Base-by-base conservation (phyloP, 371 early-diverging fungal genomes). In the Syncephalis plumigaleata region DNA sequence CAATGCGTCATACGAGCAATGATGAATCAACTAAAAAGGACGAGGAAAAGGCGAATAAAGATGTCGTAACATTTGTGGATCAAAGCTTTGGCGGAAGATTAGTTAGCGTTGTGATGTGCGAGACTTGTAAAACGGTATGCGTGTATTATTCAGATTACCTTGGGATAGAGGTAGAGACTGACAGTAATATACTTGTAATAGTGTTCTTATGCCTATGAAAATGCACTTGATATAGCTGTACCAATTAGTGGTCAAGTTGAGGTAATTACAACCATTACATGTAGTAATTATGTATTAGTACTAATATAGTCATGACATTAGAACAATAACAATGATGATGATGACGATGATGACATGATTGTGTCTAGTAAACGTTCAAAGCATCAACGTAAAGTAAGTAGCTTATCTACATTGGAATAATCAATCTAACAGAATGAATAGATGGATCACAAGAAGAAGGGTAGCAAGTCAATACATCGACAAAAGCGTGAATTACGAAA, bases 41-140 rank as follows among this genome's bases (percentile, higher is more conserved):
- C 11, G 11, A 31, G 11, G 31, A 31, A 11, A 31, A 31, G 31
- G 4, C 11, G 11, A 31, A 31, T 4, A 11, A 31, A 31, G 31
- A 31, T 36, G 15, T 17, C 21, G 54, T 45, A 21, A 72, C 78
- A 9, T 75, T 76, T 55, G 72, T 78, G 22, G 75, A 75, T 42
- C 61, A 60, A 27, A 63, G 71, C 26, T 81, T 81, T 64, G 70
- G 73, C 20, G 75, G 72, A 22, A 69, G 68, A 52, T 57, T 78
- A 45, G 71, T 66, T 36, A 70, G 69, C 39, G 58, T 67, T 25
- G 66, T 77, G 39, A 65, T 77, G 9, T 77, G 78, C 43, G 71
- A 70, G 25, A 43, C 59, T 0, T 77, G 78, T 57, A 68, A 71
- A 51, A 54, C 65, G 48, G 71, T 76, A n/a, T n/a, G n/a, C n/a